Evolutionary conservation across 768 basidiomycete species (phyloP).

Genomic region (Kwoniella dendrophila): DNA sequence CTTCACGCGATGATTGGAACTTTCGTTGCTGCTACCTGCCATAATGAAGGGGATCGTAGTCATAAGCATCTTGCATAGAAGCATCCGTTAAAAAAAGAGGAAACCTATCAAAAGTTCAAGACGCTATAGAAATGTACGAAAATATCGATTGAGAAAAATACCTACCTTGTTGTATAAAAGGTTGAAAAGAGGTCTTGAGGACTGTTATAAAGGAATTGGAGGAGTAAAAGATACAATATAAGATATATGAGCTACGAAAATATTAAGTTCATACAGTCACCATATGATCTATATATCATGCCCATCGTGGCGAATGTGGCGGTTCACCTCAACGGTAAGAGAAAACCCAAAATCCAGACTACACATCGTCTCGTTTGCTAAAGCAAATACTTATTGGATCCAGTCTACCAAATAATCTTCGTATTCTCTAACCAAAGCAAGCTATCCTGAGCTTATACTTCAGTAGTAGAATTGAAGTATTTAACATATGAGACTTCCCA

Average conservation of each 20-base stretch:
- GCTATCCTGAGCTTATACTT: slow-evolving; percentile 33
- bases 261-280: no score
- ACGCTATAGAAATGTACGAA: not conserved
- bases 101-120: slow-evolving; percentile 4
- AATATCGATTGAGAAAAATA: not conserved
- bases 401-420: slow-evolving; percentile 1
- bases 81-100: slow-evolving; percentile 1
- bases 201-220: not conserved
- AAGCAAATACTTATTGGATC: not conserved
- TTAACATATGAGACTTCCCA: slow-evolving; percentile 56
- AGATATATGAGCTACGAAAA: no score
- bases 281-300: no score
- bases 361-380: slow-evolving; percentile 14
- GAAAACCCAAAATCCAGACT: no score
- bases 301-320: no score
- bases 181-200: not conserved
- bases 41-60: not conserved
- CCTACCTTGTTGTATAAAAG: not conserved
- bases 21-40: not conserved
- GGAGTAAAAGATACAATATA: not conserved
- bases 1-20: no score
- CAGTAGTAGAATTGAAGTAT: slow-evolving; percentile 54
- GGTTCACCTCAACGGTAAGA: not conserved
- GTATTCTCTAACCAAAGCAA: not conserved
- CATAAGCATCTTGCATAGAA: slow-evolving; percentile 7